A percentile compares a stretch with the other conserved stretches of the same genome.
Evolutionary conservation across 2,329 filamentous ascomycete genomes (phyloP).

Genomic region (Paraphaeosphaeria minitans): DNA sequence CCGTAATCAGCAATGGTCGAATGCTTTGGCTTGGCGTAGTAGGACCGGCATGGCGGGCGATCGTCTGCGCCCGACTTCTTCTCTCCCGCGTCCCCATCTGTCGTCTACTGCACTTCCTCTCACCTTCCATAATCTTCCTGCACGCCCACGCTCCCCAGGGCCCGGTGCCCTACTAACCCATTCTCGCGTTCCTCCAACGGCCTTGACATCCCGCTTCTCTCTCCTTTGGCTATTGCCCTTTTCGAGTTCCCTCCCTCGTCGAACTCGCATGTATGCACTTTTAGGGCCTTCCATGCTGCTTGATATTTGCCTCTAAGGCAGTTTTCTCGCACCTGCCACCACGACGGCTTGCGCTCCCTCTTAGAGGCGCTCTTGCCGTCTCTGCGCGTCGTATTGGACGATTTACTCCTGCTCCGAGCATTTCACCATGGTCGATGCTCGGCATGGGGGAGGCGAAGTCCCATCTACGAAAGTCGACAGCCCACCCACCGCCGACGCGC

Average conservation of each 20-base stretch:
- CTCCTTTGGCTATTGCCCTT: constrained; percentile 18
- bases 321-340: constrained; percentile 32
- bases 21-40: constrained; percentile 11
- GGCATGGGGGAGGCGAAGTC: constrained; percentile 44
- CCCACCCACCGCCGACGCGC: constrained; percentile 32
- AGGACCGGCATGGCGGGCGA: constrained; percentile 12
- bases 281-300: constrained; percentile 41
- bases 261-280: constrained; percentile 41
- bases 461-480: constrained; percentile 38
- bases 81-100: constrained; percentile 14
- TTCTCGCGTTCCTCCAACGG: constrained; percentile 22
- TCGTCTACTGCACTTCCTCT: constrained; percentile 12
- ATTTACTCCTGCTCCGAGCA: constrained; percentile 27
- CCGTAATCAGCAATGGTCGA: constrained; percentile 15
- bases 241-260: constrained; percentile 22
- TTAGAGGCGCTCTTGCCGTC: constrained; percentile 28
- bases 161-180: constrained; percentile 14
- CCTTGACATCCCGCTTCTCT: constrained; percentile 20
- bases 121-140: constrained; percentile 8
- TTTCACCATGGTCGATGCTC: constrained; percentile 43
- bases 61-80: constrained; percentile 18
- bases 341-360: constrained; percentile 31
- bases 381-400: constrained; percentile 21
- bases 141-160: neutral
- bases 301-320: constrained; percentile 42